Evolutionary conservation across 306 rosid genomes (phyloP), one percentile per base, ranked within the genome.

Genomic region (Betula pendula): DNA sequence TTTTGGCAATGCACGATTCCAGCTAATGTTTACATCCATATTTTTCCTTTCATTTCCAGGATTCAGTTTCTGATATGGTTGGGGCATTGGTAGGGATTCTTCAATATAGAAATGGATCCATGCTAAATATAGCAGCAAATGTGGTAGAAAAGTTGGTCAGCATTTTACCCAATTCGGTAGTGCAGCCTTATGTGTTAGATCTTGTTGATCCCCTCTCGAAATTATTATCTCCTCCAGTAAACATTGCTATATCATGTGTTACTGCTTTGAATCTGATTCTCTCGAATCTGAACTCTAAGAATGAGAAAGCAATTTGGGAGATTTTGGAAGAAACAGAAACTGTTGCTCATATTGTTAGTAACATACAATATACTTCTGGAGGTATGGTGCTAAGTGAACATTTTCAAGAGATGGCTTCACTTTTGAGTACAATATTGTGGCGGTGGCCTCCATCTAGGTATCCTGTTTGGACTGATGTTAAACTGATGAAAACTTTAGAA

Each of bases 51-150:
- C 70, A 70, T 84, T 71, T 80, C 82, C 81, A 94, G 98, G 95
- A 84, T 79, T 85, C 97, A 48, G 76, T 85, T 70, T 76, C 79
- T 19, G 95, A 90, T 81, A 75, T 85, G 65, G 75, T 92, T 71
- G 88, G 81, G 58, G 92, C 98, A 76, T 83, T 94, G 78, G 80
- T 82, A 29, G 92, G 93, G 90, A 94, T 89, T 79, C 97, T 94
- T 83, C 82, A 84, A 82, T 76, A 83, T 78, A 83, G 79, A 81
- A 90, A 75, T 76, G 84, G 56, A 40, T 59, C 83, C 20, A 69
- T 84, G 22, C 83, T 87, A 80, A 77, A 75, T 75, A 83, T 84
- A 81, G 89, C 97, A 38, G 83, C 89, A 20, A 83, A 89, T 68
- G 89, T 85, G 50, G 80, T 90, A 2, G 77, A 84, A 72, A 92